Evolutionary conservation across 2,329 filamentous ascomycete species (phyloP).

Genomic region (Phaeosphaeriaceae sp.): DNA sequence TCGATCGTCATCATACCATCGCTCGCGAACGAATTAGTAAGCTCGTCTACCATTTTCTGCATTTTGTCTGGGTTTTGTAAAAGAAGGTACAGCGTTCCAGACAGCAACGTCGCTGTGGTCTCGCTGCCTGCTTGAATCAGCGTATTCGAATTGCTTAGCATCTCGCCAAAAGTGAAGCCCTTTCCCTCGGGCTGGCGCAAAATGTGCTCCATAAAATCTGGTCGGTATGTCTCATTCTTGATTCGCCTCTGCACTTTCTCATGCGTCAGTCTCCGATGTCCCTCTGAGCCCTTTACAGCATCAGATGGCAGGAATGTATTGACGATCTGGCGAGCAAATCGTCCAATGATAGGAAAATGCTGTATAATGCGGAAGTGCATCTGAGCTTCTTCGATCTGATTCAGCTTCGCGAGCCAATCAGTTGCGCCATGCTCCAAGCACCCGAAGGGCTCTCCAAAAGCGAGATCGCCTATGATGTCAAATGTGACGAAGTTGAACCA

Average conservation of each 20-base stretch:
- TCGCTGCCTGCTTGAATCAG: conserved; percentile 30
- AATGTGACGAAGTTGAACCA: conserved; percentile 34
- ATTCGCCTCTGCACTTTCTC: conserved; percentile 18
- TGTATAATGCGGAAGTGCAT: conserved; percentile 2
- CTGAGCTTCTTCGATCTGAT: conserved; percentile 2
- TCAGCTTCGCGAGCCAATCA: conserved; percentile 7
- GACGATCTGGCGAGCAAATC: conserved; percentile 13
- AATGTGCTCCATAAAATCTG: conserved; percentile 28
- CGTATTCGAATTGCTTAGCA: conserved; percentile 19
- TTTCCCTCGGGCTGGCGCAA: conserved; percentile 15
- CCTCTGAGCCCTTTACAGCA: neutral
- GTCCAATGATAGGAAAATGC: conserved; percentile 8
- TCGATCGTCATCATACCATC: conserved; percentile 28
- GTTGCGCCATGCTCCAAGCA: conserved; percentile 22
- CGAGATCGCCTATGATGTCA: conserved; percentile 33
- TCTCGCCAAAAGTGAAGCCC: conserved; percentile 14
- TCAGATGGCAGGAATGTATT: conserved; percentile 12
- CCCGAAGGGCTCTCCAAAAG: conserved; percentile 33
- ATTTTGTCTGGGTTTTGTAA: conserved; percentile 19
- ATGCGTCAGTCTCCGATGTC: conserved; percentile 7
- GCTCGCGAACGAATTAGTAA: conserved; percentile 15
- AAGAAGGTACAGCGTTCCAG: conserved; percentile 27
- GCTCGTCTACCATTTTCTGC: conserved; percentile 20
- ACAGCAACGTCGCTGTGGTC: conserved; percentile 28
- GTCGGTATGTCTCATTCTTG: conserved; percentile 18